Evolutionary conservation across 768 basidiomycete species (phyloP), one percentile per base, ranked within the genome.

Genomic region (Leucogyrophana mollusca): DNA sequence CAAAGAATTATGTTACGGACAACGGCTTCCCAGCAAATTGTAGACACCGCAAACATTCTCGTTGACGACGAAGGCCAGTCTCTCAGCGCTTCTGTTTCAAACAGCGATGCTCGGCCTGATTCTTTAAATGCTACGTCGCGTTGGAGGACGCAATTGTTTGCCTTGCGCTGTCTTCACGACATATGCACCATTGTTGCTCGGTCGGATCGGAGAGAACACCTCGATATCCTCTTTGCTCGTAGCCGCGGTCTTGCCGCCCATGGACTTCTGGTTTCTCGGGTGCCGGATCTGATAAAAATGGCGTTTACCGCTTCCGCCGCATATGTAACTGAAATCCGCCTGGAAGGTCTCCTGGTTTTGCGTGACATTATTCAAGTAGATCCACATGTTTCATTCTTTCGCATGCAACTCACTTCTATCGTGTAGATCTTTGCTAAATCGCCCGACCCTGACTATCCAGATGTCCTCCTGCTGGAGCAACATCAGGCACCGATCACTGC

Each of bases 401-500:
- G n/a, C n/a, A n/a, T n/a, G 20, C 21, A 6, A n/a, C 13, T 13
- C 21, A n/a, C 41, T 40, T 43, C 33, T 43, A 36, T 17, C n/a
- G 49, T 49, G 40, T 49, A 97, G 95, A 80, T 87, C 44, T 99
- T 99, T 66, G 80, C 91, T 2, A 67, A 73, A 22, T 79, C 90
- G 5, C 89, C 91, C 0, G 96, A 99, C 67, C 91, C 94, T 2
- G 93, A 93, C 43, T 98, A 92, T 56, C 88, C 90, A 25, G 91
- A 91, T 49, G 83, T 90, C 0, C 73, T 94, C 4, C 72, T 99
- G 3, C 79, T 99, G 10, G 95, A 99, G 61, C 96, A 99, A 63
- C 89, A 96, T 64, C 96, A 99, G 68, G 95, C 96, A 0, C 95
- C 96, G 0, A 95, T 99, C 49, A 96, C 95, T 2, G 93, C 96